These are phyloP conservation scores for Penicillium sp. DNA, from an alignment of 2,329 filamentous ascomycete species.

Conservation along the genomic window DNA sequence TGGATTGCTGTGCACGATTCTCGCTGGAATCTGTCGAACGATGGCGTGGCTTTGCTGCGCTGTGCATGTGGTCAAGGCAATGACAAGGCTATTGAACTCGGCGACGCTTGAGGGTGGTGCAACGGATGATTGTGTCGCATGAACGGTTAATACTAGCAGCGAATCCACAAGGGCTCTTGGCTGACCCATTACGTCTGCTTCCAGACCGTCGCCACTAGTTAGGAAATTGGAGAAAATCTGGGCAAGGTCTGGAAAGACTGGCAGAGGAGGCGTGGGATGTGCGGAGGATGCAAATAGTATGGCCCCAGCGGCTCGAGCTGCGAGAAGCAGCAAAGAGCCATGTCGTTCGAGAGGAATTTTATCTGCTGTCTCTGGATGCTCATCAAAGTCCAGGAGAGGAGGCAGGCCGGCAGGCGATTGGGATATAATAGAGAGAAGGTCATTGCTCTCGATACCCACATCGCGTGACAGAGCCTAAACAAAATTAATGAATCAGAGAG, in stretches of 20 bases:
- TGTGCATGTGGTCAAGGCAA: constrained; percentile 46
- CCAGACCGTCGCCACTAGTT: constrained; percentile 42
- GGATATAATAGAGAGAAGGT: constrained; percentile 50
- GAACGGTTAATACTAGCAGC: constrained; percentile 54
- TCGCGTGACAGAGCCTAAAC: constrained; percentile 56
- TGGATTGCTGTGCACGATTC: constrained; percentile 55
- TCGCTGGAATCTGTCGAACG: constrained; percentile 39
- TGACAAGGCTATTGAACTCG: constrained; percentile 56
- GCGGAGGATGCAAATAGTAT: constrained; percentile 51
- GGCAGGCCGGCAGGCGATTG: constrained; percentile 43
- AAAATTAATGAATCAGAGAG: background rate
- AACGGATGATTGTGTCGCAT: constrained; percentile 50
- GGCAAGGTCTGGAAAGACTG: constrained; percentile 58
- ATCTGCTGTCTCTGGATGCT: constrained; percentile 54
- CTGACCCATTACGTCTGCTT: constrained; percentile 45
- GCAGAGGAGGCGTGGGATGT: constrained; percentile 39
- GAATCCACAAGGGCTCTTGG: constrained; percentile 58
- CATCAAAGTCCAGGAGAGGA: constrained; percentile 54
- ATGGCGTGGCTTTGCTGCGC: constrained; percentile 39
- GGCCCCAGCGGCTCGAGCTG: constrained; percentile 54
- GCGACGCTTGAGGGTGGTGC: constrained; percentile 53
- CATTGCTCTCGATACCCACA: constrained; percentile 51
- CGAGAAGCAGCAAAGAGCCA: constrained; percentile 57
- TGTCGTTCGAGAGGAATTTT: constrained; percentile 60
- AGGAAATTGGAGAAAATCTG: constrained; percentile 56